Percentiles rank a stretch among this genome's conserved stretches.
These are phyloP conservation scores for Grosmannia huntii DNA, from an alignment of 2,329 filamentous ascomycete genomes.

Conservation along the genomic window DNA sequence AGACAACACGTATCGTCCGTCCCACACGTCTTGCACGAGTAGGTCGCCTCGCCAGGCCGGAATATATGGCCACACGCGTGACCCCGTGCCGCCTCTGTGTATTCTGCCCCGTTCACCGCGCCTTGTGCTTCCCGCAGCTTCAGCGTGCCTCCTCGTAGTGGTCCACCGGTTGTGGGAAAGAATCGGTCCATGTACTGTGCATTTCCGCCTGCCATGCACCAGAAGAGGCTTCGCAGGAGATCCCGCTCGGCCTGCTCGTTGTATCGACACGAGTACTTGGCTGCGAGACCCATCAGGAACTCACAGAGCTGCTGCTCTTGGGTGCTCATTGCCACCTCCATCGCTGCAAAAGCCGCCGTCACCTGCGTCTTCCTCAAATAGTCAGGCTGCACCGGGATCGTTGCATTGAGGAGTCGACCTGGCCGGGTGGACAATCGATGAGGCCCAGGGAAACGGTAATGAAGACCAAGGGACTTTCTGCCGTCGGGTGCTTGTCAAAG, in stretches of 20 bases:
- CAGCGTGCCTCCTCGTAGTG: conserved; percentile 47
- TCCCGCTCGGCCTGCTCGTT: conserved; percentile 55
- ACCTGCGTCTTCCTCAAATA: not conserved
- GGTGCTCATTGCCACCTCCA: conserved; percentile 33
- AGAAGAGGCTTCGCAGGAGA: conserved; percentile 72
- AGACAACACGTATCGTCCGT: conserved; percentile 92
- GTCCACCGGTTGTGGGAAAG: conserved; percentile 61
- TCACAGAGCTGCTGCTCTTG: conserved; percentile 75
- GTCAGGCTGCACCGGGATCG: not conserved
- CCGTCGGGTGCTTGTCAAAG: not conserved
- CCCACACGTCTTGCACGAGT: conserved; percentile 87
- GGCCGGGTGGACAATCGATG: not conserved
- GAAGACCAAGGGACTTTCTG: not conserved
- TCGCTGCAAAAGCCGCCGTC: not conserved
- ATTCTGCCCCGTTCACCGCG: conserved; percentile 87
- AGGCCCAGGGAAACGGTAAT: not conserved
- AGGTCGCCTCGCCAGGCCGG: conserved; percentile 84
- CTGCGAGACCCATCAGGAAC: conserved; percentile 67
- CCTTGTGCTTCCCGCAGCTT: conserved; percentile 81
- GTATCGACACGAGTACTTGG: conserved; percentile 63
- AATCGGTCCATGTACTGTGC: conserved; percentile 64
- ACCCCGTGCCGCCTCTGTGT: conserved; percentile 79
- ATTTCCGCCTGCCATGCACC: conserved; percentile 66
- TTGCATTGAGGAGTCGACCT: not conserved
- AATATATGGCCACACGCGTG: conserved; percentile 97